Percentiles rank a stretch among this genome's conserved stretches.
Conservation (phyloP, 306 rosid species). For the Vigna radiata region DNA sequence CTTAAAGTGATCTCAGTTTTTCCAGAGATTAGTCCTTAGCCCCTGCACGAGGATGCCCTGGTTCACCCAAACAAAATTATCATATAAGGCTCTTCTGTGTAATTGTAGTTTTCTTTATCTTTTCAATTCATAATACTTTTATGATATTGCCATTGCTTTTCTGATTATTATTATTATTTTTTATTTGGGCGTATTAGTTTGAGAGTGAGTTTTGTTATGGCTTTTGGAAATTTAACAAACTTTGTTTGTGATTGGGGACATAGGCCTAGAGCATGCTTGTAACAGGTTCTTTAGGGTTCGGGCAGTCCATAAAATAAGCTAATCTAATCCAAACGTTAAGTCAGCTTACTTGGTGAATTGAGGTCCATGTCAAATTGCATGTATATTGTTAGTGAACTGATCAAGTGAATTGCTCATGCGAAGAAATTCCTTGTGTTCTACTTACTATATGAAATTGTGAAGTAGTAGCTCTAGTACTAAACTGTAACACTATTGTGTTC, state of each 20-base stretch:
- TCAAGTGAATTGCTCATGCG: constrained; percentile 5
- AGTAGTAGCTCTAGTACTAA: background rate
- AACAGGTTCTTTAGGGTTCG: background rate
- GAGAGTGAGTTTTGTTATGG: constrained; percentile 17
- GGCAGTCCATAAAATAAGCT: background rate
- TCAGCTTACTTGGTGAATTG: background rate
- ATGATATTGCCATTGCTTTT: background rate
- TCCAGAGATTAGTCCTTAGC: no score
- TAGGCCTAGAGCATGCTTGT: background rate
- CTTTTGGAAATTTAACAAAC: constrained; percentile 24
- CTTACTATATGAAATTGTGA: constrained; percentile 23
- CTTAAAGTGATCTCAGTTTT: no score
- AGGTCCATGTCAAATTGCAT: background rate
- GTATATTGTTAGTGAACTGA: background rate
- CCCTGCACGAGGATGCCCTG: no score
- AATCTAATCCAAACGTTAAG: background rate
- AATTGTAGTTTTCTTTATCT: background rate
- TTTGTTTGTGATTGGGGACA: background rate
- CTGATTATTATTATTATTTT: background rate
- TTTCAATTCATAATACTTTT: background rate
- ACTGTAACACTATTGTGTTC: constrained; percentile 18
- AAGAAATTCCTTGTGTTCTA: background rate
- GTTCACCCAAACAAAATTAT: no score
- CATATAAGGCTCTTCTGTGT: background rate
- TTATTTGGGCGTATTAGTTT: background rate